Evolutionary conservation across 2,329 filamentous ascomycete genomes (phyloP).

Genomic region (Leptographium procerum): DNA sequence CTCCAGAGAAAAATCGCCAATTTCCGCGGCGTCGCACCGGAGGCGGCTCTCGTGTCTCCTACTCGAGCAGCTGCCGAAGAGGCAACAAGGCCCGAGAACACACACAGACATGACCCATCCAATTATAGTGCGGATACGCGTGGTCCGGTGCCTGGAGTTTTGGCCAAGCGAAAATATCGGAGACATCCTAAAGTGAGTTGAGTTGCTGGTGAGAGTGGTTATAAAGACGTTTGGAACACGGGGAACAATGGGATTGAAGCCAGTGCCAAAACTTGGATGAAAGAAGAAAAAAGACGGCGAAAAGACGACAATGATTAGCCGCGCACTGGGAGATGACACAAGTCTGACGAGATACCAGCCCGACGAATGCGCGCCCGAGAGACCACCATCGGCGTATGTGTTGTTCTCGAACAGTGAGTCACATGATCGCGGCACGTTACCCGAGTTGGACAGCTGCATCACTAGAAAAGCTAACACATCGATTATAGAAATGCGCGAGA

Average conservation of each 20-base stretch:
- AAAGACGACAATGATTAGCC: not conserved
- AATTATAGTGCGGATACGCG: conserved; percentile 26
- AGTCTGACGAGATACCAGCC: conserved; percentile 31
- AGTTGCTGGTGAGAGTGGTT: not conserved
- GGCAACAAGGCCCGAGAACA: conserved; percentile 34
- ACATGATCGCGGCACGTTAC: not conserved
- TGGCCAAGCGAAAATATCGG: conserved; percentile 62
- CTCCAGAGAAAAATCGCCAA: conserved; percentile 75
- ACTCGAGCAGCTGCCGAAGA: conserved; percentile 45
- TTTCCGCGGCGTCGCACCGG: conserved; percentile 50
- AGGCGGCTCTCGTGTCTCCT: conserved; percentile 37
- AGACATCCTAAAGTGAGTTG: conserved; percentile 61
- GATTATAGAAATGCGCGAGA: conserved; percentile 58
- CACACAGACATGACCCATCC: conserved; percentile 9
- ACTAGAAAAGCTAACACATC: not conserved
- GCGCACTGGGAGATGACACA: not conserved
- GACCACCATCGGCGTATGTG: conserved; percentile 73
- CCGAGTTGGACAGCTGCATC: not conserved
- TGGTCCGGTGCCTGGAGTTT: conserved; percentile 28
- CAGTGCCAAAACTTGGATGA: not conserved
- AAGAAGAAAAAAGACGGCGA: not conserved
- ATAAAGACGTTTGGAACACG: not conserved
- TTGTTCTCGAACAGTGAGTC: conserved; percentile 72
- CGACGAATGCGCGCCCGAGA: conserved; percentile 69
- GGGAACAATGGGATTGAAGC: not conserved